Conservation (phyloP, 768 basidiomycete species). For the Tulasnella sp. region DNA sequence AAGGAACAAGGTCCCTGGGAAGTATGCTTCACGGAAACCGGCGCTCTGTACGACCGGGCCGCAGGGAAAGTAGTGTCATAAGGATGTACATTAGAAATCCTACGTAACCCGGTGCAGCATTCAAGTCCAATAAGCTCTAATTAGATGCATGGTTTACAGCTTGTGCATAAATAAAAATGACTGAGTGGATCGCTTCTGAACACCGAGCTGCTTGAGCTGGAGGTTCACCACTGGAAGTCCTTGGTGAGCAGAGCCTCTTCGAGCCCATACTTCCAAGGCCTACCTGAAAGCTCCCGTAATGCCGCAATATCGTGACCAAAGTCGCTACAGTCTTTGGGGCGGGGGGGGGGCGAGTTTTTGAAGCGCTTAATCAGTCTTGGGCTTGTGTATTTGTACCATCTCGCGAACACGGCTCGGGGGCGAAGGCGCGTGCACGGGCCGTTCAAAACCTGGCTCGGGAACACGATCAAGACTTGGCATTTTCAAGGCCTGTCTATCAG, state of each 20-base stretch:
- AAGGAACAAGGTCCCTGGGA: not conserved
- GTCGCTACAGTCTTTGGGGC: not conserved
- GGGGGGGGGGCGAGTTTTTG: not conserved
- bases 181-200: too few species aligned
- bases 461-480: not conserved
- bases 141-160: not conserved
- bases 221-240: not conserved
- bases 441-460: not conserved
- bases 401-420: not conserved
- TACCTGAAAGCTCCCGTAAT: not conserved
- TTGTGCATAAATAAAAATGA: not conserved
- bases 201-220: not conserved
- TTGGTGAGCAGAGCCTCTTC: not conserved
- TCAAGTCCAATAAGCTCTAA: not conserved
- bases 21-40: not conserved
- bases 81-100: not conserved
- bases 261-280: conserved; percentile 6
- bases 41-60: not conserved
- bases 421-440: not conserved
- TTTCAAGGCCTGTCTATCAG: not conserved
- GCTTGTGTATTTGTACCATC: not conserved
- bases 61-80: not conserved
- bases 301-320: not conserved
- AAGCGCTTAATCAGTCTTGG: not conserved
- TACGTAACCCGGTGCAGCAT: not conserved